These are phyloP conservation scores for Lipomyces orientalis DNA, from an alignment of 805 yeast genomes.

Conservation along the genomic window DNA sequence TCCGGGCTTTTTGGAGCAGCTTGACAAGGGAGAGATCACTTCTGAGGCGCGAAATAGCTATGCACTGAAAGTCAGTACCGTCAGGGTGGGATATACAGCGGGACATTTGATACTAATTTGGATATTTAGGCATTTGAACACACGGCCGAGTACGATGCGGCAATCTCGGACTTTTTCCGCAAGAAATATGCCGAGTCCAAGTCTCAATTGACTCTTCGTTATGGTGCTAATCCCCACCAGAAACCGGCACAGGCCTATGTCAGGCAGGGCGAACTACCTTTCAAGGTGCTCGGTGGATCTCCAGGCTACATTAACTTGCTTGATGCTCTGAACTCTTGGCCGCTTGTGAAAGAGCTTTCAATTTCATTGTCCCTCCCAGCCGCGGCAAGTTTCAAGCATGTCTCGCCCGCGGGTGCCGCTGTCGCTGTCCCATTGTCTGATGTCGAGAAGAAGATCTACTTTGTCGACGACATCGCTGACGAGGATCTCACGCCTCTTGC, in stretches of 20 bases:
- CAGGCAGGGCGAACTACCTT: slow-evolving; percentile 84
- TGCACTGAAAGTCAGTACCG: slow-evolving; percentile 57
- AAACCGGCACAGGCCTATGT: slow-evolving; percentile 98
- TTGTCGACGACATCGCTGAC: slow-evolving; percentile 79
- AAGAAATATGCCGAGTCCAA: slow-evolving; percentile 91
- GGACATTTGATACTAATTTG: slow-evolving; percentile 48
- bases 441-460: slow-evolving; percentile 91
- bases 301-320: slow-evolving; percentile 97
- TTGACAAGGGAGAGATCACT: slow-evolving; percentile 71
- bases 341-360: slow-evolving; percentile 93
- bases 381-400: slow-evolving; percentile 98
- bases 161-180: slow-evolving; percentile 96
- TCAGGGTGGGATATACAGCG: background rate
- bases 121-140: slow-evolving; percentile 89
- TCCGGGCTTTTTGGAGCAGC: slow-evolving; percentile 82
- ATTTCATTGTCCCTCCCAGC: slow-evolving; percentile 96
- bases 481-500: slow-evolving; percentile 96
- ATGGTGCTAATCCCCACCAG: slow-evolving; percentile 99
- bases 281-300: slow-evolving; percentile 90
- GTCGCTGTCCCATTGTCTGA: slow-evolving; percentile 94
- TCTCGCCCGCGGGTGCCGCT: slow-evolving; percentile 98
- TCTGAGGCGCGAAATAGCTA: slow-evolving; percentile 75
- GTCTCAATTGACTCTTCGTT: slow-evolving; percentile 91
- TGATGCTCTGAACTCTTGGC: slow-evolving; percentile 99
- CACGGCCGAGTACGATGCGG: slow-evolving; percentile 96